Base-by-base conservation (phyloP, 345 rosid genomes). In the Pistacia integerrima region DNA sequence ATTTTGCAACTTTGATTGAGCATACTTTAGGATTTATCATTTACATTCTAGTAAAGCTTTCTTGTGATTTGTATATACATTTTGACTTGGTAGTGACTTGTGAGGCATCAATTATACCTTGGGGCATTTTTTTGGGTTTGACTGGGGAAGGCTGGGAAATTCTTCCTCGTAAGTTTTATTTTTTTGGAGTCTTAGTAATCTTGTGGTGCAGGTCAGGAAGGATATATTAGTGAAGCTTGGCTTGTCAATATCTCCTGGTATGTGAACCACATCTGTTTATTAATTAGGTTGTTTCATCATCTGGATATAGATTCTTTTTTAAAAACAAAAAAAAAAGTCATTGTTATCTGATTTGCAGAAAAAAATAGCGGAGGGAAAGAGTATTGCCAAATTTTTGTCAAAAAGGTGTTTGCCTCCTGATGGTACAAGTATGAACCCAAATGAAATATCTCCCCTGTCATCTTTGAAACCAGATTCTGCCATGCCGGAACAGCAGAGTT, bases 401-500 rank as follows among this genome's bases (percentile, higher is more conserved):
- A 93, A 93, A 82, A 89, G 99, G 49, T 93, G 98, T 86, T 71
- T 93, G 83, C 98, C 97, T 55, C 97, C 97, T 22, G 56, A 89
- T 2, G 74, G 75, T 59, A 71, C 67, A 67, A 77, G 60, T 35
- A 58, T 64, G 17, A 82, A 80, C 73, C 74, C 78, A 10, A 67
- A 20, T n/a, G 86, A 76, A 75, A 76, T 55, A 17, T 85, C 85
- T 36, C 84, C 84, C 2, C 58, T 58, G 63, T 59, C 64, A 10
- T 52, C 79, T 11, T 30, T 11, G 57, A 85, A 82, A 73, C 61
- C 70, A 10, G 76, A 67, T 33, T 75, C 83, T 5, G 74, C 66
- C 4, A 66, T 65, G 2, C 82, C 73, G 66, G 87, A 64, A 73
- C 75, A 79, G 54, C 81, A 73, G 64, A 64, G 69, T 70, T 73